These are phyloP conservation scores for Fusarium algeriense DNA, from an alignment of 2,329 filamentous ascomycete species.

Conservation along the genomic window DNA sequence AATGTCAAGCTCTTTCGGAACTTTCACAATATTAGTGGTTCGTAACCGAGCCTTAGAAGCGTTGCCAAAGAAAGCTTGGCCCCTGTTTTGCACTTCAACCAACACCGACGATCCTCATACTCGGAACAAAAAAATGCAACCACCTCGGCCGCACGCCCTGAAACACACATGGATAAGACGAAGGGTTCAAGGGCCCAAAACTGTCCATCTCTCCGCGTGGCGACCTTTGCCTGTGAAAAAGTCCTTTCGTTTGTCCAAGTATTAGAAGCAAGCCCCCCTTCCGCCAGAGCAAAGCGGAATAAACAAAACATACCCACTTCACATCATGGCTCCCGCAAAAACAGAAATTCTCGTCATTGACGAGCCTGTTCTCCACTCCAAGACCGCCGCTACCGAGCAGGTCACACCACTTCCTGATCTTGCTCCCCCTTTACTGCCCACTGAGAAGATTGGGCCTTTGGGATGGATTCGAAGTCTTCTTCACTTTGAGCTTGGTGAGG, in stretches of 20 bases:
- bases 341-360: background rate
- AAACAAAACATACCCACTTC: background rate
- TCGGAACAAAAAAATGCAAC: background rate
- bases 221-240: background rate
- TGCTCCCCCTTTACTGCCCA: conserved; percentile 20
- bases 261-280: conserved; percentile 18
- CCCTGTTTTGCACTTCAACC: background rate
- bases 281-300: no score
- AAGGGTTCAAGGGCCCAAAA: rapidly evolving
- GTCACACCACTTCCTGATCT: conserved; percentile 11
- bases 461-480: conserved; percentile 18
- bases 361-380: conserved; percentile 2
- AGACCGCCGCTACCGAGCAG: background rate
- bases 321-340: conserved; percentile 9
- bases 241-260: background rate
- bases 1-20: background rate
- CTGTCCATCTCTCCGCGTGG: background rate
- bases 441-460: conserved; percentile 18
- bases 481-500: conserved; percentile 12
- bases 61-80: background rate
- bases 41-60: background rate
- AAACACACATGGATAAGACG: background rate
- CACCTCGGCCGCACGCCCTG: background rate
- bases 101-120: background rate
- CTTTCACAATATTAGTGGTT: no score